Percentiles rank a stretch among this genome's conserved stretches.
phyloP scores from a whole-genome alignment of 495 filamentous ascomycete genomes.

The Trichoderma reesei region DNA sequence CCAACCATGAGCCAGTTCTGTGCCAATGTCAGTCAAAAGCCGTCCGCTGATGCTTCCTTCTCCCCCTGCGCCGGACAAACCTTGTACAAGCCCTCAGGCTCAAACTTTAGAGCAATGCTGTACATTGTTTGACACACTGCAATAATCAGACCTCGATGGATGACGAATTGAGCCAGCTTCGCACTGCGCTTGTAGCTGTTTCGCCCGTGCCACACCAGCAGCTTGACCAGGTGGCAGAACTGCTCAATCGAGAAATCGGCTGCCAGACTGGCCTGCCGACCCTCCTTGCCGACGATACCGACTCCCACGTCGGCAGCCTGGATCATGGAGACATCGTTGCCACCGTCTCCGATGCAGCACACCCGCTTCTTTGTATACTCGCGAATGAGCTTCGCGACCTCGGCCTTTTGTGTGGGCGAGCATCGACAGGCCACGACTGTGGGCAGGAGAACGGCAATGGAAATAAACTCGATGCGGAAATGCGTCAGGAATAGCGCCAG shows the following conservation, averaged over 20 bases:
- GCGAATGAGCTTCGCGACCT: constrained; percentile 84
- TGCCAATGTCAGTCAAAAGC: constrained; percentile 17
- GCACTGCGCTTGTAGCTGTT: constrained; percentile 94
- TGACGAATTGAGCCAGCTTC: constrained; percentile 96
- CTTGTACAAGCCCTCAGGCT: constrained; percentile 87
- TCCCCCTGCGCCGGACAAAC: constrained; percentile 20
- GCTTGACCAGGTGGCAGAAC: constrained; percentile 92
- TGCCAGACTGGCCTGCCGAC: constrained; percentile 84
- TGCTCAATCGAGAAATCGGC: constrained; percentile 94
- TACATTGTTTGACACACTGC: constrained; percentile 95
- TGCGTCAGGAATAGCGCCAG: constrained; percentile 72
- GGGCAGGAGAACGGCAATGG: constrained; percentile 75
- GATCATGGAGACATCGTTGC: constrained; percentile 99
- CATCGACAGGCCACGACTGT: constrained; percentile 95
- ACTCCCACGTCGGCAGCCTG: constrained; percentile 96
- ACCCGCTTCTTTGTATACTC: constrained; percentile 86
- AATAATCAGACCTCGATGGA: constrained; percentile 93
- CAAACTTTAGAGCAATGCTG: constrained; percentile 81
- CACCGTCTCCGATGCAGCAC: constrained; percentile 93
- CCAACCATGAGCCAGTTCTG: constrained; percentile 94
- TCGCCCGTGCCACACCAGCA: constrained; percentile 95
- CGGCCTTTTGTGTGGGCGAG: constrained; percentile 94
- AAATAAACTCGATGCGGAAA: constrained; percentile 77
- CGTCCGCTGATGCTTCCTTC: not conserved
- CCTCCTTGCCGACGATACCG: constrained; percentile 97